Percentiles rank a stretch among this genome's conserved stretches.
phyloP scores from a whole-genome alignment of 495 filamentous ascomycete genomes.

The Aspergillus leporis region DNA sequence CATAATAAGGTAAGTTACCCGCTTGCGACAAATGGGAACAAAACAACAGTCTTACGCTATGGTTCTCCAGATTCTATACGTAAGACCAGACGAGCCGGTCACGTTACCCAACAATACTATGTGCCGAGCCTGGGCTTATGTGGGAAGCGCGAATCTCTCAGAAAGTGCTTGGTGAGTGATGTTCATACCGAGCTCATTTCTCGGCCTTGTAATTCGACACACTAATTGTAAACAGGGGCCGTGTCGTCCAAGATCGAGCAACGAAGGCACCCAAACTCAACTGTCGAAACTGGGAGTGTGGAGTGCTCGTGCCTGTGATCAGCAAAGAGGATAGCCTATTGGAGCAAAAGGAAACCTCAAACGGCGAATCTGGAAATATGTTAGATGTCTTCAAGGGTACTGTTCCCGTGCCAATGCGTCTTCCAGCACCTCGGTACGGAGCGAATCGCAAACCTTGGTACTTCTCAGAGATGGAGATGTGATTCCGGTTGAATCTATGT shows the following conservation, averaged over 20 bases:
- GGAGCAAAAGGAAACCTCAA: background rate
- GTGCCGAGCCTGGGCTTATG: conserved; percentile 69
- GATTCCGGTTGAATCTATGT: background rate
- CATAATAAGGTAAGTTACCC: conserved; percentile 69
- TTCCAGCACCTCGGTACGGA: conserved; percentile 55
- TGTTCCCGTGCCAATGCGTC: conserved; percentile 72
- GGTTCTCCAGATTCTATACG: conserved; percentile 59
- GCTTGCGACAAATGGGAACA: background rate
- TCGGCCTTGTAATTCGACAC: background rate
- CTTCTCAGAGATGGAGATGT: conserved; percentile 20
- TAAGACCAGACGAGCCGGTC: conserved; percentile 48
- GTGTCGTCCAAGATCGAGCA: conserved; percentile 63
- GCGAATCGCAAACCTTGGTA: conserved; percentile 58
- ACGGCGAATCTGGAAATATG: conserved; percentile 11
- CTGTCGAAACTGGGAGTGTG: conserved; percentile 95
- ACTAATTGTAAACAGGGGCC: conserved; percentile 54
- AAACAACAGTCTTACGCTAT: background rate
- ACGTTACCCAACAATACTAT: conserved; percentile 20
- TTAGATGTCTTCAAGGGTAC: conserved; percentile 53
- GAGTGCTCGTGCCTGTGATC: conserved; percentile 67
- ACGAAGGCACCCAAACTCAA: conserved; percentile 71
- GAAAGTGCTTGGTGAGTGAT: conserved; percentile 82
- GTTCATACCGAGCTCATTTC: background rate
- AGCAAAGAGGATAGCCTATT: conserved; percentile 9
- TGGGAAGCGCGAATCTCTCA: conserved; percentile 90